Base-by-base conservation (phyloP, 2,329 filamentous ascomycete genomes). In the Mycosphaerella sp. region DNA sequence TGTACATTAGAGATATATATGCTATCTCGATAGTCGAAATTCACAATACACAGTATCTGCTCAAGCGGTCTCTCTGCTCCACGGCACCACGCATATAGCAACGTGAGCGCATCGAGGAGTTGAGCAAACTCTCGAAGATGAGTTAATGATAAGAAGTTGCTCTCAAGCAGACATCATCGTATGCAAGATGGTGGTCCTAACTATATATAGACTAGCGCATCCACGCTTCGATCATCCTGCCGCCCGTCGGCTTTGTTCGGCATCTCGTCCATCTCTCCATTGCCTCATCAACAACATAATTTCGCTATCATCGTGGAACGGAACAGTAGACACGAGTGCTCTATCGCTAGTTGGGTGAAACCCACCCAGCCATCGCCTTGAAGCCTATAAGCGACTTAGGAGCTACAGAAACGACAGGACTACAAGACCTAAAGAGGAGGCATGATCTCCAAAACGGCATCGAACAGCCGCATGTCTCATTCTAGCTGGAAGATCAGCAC, bases 401-500 rank as follows among this genome's bases (percentile, higher is more conserved):
- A 32, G 30, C 9, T 32, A 5, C 3, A 32, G 30, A 10, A 3
- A 32, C 30, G 30, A n/a, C 6, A 30, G 28, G 10, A 30, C 6
- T 10, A 30, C 28, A 30, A 30, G 6, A n/a, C n/a, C n/a, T n/a
- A n/a, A n/a, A n/a, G n/a, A n/a, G n/a, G n/a, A n/a, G 28, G 30
- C 30, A 32, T 10, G 30, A 3, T 32, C 30, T 7, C 9, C 4
- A 10, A 32, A n/a, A 32, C 30, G 30, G 13, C 21, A 21, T 21
- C 21, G 21, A 21, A 21, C 6, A 21, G 21, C 4, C 21, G 21
- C 16, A 18, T 3, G 36, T 39, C 8, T 18, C 6, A 39, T 14
- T 12, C n/a, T 16, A 7, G 14, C 30, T 10, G 13, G 30, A 43
- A 49, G 46, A 49, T 13, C 43, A 49, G 46, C 46, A 49, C 46